Evolutionary conservation across 768 basidiomycete species (phyloP).

Genomic region (Mycena galopus): DNA sequence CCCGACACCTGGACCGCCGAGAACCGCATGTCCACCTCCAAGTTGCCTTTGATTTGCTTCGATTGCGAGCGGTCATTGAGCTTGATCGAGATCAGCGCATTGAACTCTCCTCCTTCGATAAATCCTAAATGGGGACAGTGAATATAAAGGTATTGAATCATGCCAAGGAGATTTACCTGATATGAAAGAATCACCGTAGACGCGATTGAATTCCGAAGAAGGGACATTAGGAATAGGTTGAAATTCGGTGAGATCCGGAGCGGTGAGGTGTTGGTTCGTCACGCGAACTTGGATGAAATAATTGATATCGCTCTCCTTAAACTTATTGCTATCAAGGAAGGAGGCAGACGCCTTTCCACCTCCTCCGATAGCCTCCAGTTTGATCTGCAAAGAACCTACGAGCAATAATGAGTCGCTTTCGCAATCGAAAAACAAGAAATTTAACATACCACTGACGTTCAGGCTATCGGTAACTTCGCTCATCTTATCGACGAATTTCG

Average conservation of each 20-base stretch:
- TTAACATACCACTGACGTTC: constrained; percentile 5
- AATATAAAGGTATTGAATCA: no score
- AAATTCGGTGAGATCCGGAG: constrained; percentile 5
- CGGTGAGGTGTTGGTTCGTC: constrained; percentile 14
- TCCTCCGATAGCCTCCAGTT: background rate
- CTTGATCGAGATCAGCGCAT: constrained; percentile 24
- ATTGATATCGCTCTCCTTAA: constrained; percentile 23
- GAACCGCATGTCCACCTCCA: background rate
- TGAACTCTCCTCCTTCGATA: constrained; percentile 24
- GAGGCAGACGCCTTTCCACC: background rate
- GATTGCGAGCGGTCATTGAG: constrained; percentile 13
- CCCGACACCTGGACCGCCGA: background rate
- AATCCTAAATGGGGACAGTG: no score
- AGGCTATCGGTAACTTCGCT: constrained; percentile 8
- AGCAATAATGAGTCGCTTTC: background rate
- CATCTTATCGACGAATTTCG: constrained; percentile 19
- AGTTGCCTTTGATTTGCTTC: background rate
- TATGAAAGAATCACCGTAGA: constrained; percentile 24
- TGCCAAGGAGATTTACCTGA: no score
- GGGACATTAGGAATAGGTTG: background rate
- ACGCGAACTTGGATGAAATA: constrained; percentile 23
- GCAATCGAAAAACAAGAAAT: no score
- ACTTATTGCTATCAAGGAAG: constrained; percentile 18
- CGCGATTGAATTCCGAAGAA: constrained; percentile 6
- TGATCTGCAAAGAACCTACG: background rate